Evolutionary conservation across 2,329 filamentous ascomycete genomes (phyloP).

Genomic region (Exserohilum turcica): DNA sequence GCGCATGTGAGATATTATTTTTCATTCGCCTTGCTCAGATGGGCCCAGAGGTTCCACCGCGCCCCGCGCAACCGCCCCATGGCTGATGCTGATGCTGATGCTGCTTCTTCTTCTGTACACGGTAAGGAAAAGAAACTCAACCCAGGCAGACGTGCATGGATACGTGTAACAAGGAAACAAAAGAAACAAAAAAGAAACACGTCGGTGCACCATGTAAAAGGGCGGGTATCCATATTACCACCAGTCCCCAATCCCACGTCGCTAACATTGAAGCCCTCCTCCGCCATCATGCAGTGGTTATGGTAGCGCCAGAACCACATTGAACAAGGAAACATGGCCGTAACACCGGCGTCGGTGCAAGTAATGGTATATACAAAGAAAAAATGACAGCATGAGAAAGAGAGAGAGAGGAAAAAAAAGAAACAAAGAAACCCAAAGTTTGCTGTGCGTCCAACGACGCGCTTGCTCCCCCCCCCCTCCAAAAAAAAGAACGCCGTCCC

Average conservation of each 20-base stretch:
- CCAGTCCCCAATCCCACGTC: slow-evolving; percentile 17
- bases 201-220: slow-evolving; percentile 34
- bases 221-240: slow-evolving; percentile 44
- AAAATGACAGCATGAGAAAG: slow-evolving; percentile 16
- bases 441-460: slow-evolving; percentile 8
- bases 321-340: not conserved
- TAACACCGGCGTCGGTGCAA: slow-evolving; percentile 6
- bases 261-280: slow-evolving; percentile 19
- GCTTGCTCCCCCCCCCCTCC: slow-evolving; percentile 5
- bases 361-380: slow-evolving; percentile 21
- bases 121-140: slow-evolving; percentile 1
- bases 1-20: not conserved
- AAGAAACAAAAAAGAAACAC: slow-evolving; percentile 18
- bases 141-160: too few relatives aligned
- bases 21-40: not conserved
- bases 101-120: not conserved
- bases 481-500: slow-evolving; percentile 20
- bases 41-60: not conserved
- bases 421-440: not conserved
- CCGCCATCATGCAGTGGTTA: slow-evolving; percentile 6
- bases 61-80: not conserved
- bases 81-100: too few relatives aligned
- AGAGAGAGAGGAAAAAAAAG: not conserved
- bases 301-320: slow-evolving; percentile 2
- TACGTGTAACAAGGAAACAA: not conserved